Conservation (phyloP, 192 early-diverging fungal genomes). For the Haplosporangium gracile region DNA sequence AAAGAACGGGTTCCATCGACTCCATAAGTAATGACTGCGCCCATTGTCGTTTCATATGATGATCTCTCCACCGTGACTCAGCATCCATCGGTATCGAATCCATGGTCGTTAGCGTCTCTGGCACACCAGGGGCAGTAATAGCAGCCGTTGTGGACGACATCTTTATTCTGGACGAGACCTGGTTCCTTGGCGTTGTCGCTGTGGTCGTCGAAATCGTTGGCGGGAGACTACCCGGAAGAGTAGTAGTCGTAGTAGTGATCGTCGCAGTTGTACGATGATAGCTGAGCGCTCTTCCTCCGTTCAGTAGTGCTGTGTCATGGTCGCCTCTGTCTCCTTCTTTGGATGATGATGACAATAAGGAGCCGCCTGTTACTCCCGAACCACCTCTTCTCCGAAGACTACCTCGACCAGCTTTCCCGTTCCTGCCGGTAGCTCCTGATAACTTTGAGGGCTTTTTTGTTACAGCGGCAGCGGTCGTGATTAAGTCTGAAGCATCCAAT, state of each 20-base stretch:
- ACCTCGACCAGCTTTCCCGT: not conserved
- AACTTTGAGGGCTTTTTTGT: not conserved
- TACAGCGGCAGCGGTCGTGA: not conserved
- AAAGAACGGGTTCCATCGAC: constrained; percentile 43
- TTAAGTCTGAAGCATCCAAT: not conserved
- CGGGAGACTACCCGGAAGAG: not conserved
- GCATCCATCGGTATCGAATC: constrained; percentile 44
- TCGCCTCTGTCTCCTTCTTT: not conserved
- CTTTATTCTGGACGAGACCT: not conserved
- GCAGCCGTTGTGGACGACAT: not conserved
- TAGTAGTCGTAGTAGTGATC: not conserved
- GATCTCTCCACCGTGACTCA: constrained; percentile 47
- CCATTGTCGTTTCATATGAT: constrained; percentile 45
- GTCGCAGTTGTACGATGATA: not conserved
- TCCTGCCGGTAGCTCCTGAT: not conserved
- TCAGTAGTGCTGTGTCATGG: not conserved
- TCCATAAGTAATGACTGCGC: constrained; percentile 42
- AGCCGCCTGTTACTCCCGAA: not conserved
- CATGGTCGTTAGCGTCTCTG: not conserved
- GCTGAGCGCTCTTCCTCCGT: not conserved
- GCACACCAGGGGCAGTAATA: not conserved
- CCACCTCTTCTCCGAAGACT: not conserved
- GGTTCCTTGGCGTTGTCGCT: not conserved
- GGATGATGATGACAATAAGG: not conserved
- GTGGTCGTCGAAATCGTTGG: not conserved